phyloP scores from a whole-genome alignment of 805 yeast genomes.

The Komagataella ulmi region DNA sequence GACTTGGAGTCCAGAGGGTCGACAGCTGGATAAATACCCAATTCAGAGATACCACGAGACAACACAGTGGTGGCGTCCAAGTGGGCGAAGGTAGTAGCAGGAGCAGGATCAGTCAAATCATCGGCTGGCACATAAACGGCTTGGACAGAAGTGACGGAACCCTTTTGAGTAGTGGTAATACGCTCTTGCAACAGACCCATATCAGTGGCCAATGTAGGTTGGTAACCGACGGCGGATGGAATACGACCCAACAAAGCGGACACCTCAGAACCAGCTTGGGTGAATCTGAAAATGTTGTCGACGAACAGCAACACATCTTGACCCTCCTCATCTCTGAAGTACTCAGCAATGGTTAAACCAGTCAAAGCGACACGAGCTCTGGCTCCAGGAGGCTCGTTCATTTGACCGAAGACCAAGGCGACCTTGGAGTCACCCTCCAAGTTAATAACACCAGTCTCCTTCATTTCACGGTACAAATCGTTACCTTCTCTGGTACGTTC shows the following conservation, averaged over 20 bases:
- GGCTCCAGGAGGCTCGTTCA: slow-evolving; percentile 99
- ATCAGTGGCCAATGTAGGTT: slow-evolving; percentile 99
- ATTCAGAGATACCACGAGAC: slow-evolving; percentile 98
- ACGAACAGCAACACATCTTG: slow-evolving; percentile 99
- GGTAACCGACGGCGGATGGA: slow-evolving; percentile 99
- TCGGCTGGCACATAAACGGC: slow-evolving; percentile 99
- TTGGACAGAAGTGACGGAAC: slow-evolving; percentile 99
- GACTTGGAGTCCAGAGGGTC: slow-evolving; percentile 99
- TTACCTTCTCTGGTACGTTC: slow-evolving; percentile 99
- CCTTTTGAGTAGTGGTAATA: slow-evolving; percentile 98
- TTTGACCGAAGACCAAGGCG: slow-evolving; percentile 98
- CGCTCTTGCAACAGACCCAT: slow-evolving; percentile 99
- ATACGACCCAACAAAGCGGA: slow-evolving; percentile 99
- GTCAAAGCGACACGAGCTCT: slow-evolving; percentile 99
- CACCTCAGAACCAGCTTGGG: slow-evolving; percentile 99
- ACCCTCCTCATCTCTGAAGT: slow-evolving; percentile 99
- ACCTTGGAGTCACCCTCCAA: slow-evolving; percentile 99
- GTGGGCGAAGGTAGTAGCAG: slow-evolving; percentile 99
- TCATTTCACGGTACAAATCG: slow-evolving; percentile 99
- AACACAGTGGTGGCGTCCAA: slow-evolving; percentile 99
- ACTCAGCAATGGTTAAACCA: slow-evolving; percentile 99
- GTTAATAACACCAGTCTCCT: slow-evolving; percentile 99
- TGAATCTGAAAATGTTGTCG: slow-evolving; percentile 99
- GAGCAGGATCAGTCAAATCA: slow-evolving; percentile 99
- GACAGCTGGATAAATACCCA: slow-evolving; percentile 99